Evolutionary conservation across 768 basidiomycete species (phyloP), one percentile per base, ranked within the genome.

Genomic region (Chlorophyllum brunneum): DNA sequence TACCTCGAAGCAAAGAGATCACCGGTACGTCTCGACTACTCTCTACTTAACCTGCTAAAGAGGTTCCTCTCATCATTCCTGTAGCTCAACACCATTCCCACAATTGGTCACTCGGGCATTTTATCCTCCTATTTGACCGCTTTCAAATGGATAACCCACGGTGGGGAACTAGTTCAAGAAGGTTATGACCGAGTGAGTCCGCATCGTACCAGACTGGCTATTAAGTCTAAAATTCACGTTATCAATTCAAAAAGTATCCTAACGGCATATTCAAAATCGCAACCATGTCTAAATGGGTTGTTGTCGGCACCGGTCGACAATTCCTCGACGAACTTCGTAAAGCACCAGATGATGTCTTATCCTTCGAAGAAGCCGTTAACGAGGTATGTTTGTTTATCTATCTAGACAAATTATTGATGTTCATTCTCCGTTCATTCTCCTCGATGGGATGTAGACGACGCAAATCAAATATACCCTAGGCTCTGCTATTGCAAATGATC

Each of bases 291-390:
- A 59, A 60, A 18, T 80, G 78, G 79, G 50, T 59, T 0, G 67
- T 80, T 30, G 30, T 81, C 16, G 40, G 73, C 1, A 61, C 60
- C 6, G 61, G 61, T 6, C 60, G 51, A 0, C 48, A 61, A 18
- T 51, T 66, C 5, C 60, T 75, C 41, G 67, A 77, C 6, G 77
- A 79, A 36, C 16, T 79, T 11, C 58, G 63, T n/a, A 71, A 63
- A 41, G 70, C 72, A 4, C 59, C 72, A 0, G 72, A 75, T 13
- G 67, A 69, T 18, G 56, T 58, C 5, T 58, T 79, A 11, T 75
- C 74, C 3, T 58, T 70, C 10, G 0, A 27, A 1, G 68, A 65
- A 24, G 65, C 65, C 0, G 33, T 54, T 0, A 58, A 56, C 2
- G 70, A 77, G 8, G 79, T 73, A 45, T 30, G 68, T 30, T n/a